phyloP scores from a whole-genome alignment of 2,329 filamentous ascomycete genomes.

The Pseudocercospora fuligena region DNA sequence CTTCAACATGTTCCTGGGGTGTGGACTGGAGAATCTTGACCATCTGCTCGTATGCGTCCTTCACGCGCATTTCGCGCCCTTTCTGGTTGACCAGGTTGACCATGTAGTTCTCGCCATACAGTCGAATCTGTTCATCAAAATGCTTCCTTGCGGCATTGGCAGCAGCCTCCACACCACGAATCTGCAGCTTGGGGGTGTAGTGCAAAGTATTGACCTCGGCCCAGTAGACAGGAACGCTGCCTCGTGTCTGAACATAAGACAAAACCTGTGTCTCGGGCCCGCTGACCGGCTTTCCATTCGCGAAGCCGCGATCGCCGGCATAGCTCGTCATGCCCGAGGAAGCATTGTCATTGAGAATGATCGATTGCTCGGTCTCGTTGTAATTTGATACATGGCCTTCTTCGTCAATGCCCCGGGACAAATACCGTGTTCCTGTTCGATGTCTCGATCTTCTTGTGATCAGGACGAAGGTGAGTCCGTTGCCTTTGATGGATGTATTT shows the following conservation, averaged over 20 bases:
- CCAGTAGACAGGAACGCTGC: conserved; percentile 96
- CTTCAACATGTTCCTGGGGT: conserved; percentile 68
- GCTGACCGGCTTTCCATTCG: conserved; percentile 70
- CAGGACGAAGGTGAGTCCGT: conserved; percentile 79
- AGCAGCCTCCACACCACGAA: conserved; percentile 82
- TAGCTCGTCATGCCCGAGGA: conserved; percentile 77
- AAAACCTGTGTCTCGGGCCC: conserved; percentile 84
- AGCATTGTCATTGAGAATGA: conserved; percentile 82
- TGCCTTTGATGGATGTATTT: conserved; percentile 82
- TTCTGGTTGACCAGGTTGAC: conserved; percentile 98
- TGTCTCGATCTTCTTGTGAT: conserved; percentile 89
- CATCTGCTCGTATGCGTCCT: conserved; percentile 92
- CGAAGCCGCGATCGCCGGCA: conserved; percentile 74
- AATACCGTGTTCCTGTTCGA: conserved; percentile 89
- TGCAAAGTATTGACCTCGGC: conserved; percentile 91
- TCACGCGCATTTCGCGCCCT: conserved; percentile 85
- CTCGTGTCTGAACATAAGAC: conserved; percentile 94
- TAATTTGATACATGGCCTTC: conserved; percentile 96
- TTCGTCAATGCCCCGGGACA: conserved; percentile 91
- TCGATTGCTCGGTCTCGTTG: conserved; percentile 95
- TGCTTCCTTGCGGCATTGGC: conserved; percentile 79
- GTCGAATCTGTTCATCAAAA: conserved; percentile 88
- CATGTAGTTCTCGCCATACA: conserved; percentile 96
- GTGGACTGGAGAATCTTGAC: conserved; percentile 75
- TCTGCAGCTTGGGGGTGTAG: conserved; percentile 88